Evolutionary conservation across 495 filamentous ascomycete genomes (phyloP), one percentile per base, ranked within the genome.

Genomic region (Hyaloscypha variabilis): DNA sequence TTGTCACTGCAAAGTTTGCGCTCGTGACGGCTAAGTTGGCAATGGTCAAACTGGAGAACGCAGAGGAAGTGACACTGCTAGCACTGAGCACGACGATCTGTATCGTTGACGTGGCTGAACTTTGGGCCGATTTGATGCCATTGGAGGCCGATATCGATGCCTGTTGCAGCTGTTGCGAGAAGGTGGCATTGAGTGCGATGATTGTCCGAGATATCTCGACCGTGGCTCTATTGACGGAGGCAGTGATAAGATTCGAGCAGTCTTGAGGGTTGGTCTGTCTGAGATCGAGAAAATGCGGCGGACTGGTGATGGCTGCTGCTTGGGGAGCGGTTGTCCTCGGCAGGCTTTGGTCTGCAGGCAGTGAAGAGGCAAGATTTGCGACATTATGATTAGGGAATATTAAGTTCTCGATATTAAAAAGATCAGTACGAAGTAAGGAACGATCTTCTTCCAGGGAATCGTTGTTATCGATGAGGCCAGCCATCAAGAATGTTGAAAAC

Each of bases 261-360:
- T 64, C 62, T 50, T 64, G 62, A 28, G 62, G 62, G 23, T 64
- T 64, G 54, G 57, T 64, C 31, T 64, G 62, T 21, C 62, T 52
- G 5, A 50, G 14, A 8, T 58, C 52, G 19, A 64, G 53, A 49
- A 26, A 6, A 23, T 8, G 6, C 19, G 62, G 62, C 19, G 62
- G 53, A n/a, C 6, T 6, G n/a, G 62, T 58, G 52, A 58, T 57
- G 62, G 58, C 30, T 46, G 62, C 62, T 58, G 57, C 28, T 57
- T 39, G 53, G 29, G 52, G 5, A 25, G 13, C 17, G 21, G 25
- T 49, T 57, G 62, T 49, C 11, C 25, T 63, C 19, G 23, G 21
- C 14, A 17, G 14, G 6, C 31, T 34, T 6, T 6, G 13, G 13
- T 34, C 31, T 34, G n/a, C 19, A n/a, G 24, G 3, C 11, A 21